phyloP scores from a whole-genome alignment of 495 filamentous ascomycete genomes.

The Talaromyces stipitatus region DNA sequence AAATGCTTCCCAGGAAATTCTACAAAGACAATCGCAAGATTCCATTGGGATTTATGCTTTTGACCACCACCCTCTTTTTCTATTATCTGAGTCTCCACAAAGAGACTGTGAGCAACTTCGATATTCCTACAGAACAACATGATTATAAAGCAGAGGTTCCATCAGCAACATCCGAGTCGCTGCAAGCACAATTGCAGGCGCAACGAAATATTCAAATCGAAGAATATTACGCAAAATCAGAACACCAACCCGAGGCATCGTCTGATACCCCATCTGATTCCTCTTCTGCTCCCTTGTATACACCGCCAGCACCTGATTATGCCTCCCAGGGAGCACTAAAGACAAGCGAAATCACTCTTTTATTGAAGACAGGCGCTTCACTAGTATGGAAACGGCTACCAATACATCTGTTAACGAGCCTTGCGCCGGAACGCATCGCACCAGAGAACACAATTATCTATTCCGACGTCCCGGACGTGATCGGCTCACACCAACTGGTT shows the following conservation, averaged over 20 bases:
- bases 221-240: not conserved
- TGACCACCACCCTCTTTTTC: slow-evolving; percentile 17
- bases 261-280: not conserved
- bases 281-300: not conserved
- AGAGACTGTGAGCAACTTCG: slow-evolving; percentile 8
- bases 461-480: slow-evolving; percentile 26
- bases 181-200: not conserved
- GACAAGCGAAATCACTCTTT: slow-evolving; percentile 22
- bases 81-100: slow-evolving; percentile 10
- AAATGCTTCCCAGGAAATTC: slow-evolving; percentile 7
- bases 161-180: not conserved
- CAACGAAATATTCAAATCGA: not conserved
- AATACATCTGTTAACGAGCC: slow-evolving; percentile 19
- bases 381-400: slow-evolving; percentile 27
- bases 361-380: slow-evolving; percentile 32
- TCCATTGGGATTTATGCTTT: slow-evolving; percentile 21
- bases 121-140: not conserved
- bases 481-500: slow-evolving; percentile 25
- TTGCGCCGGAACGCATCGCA: slow-evolving; percentile 16
- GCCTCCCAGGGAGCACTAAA: not conserved
- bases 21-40: slow-evolving; percentile 21
- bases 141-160: not conserved
- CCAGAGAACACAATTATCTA: slow-evolving; percentile 22
- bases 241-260: not conserved
- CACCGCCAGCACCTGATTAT: not conserved